Base-by-base conservation (phyloP, 345 rosid genomes). In the Populus euphratica region DNA sequence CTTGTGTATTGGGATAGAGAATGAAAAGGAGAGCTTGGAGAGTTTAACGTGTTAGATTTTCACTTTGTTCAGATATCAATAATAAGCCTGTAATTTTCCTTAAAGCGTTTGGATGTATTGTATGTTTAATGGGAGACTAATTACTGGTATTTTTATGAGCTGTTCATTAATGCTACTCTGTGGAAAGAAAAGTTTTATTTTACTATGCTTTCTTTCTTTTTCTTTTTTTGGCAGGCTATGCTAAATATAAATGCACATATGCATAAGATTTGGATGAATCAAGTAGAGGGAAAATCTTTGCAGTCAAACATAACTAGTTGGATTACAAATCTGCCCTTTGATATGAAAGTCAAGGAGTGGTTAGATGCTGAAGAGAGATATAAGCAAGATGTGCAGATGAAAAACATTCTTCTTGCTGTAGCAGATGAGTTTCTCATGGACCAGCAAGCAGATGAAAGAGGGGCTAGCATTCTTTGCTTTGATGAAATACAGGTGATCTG, bases 391-490 rank as follows among this genome's bases (percentile, higher is more conserved):
- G 80, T 88, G 75, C 92, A 90, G 79, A 84, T 94, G 91, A 90
- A 90, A 85, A 87, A 90, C 64, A 94, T 93, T 80, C 99, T 95
- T 82, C 94, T 91, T 35, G 91, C 93, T 69, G 96, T 95, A 41
- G 99, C 99, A 64, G 98, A 93, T 69, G 85, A 90, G 82, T 89
- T 95, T 83, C 95, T 93, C 66, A 78, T 88, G 61, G 92, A 90
- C 81, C 84, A 80, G 47, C 85, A 89, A 76, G 84, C 84, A 79
- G 84, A 78, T 80, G 80, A 83, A 81, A 86, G 79, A 70, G 99
- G 99, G 77, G 98, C 96, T 17, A 91, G 93, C 73, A 66, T 93
- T 81, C 97, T 91, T 81, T 93, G 99, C 84, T 95, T 95, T 74
- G 98, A 93, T 86, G 97, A 93, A 87, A 91, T 95, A 82, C 99